These are phyloP conservation scores for Nissolia schottii DNA, from an alignment of 306 rosid species.

Conservation along the genomic window DNA sequence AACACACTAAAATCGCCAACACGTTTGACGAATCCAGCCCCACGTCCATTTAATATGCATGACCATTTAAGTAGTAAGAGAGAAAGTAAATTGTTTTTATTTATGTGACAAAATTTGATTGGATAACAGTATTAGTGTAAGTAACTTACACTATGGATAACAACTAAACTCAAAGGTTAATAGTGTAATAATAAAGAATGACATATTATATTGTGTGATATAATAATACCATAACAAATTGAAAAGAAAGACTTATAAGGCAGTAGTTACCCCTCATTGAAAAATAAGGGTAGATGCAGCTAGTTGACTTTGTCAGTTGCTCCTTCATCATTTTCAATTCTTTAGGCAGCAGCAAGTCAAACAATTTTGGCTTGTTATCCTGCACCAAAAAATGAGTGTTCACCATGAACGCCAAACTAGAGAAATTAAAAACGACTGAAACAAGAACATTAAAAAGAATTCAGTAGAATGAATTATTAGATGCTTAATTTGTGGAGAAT, in stretches of 20 bases:
- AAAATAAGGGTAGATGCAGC: conserved; percentile 44
- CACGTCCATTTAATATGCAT: too few species aligned
- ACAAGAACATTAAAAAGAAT: neutral
- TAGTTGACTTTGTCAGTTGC: conserved; percentile 22
- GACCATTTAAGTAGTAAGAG: too few species aligned
- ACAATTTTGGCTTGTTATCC: conserved; percentile 51
- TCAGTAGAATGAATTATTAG: too few species aligned
- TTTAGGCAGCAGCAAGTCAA: conserved; percentile 30
- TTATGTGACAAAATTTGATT: too few species aligned
- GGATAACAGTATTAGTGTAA: too few species aligned
- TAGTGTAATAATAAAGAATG: neutral
- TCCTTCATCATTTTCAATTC: conserved; percentile 29
- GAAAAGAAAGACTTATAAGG: neutral
- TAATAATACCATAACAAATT: neutral
- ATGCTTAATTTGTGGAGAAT: too few species aligned
- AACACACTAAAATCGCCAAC: too few species aligned
- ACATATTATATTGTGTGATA: neutral
- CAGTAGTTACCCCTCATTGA: conserved; percentile 39
- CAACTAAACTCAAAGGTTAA: neutral
- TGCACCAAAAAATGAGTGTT: neutral
- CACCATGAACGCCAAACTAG: too few species aligned
- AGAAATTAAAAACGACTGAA: neutral
- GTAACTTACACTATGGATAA: too few species aligned
- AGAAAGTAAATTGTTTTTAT: too few species aligned
- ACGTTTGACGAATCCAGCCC: too few species aligned